Conservation (phyloP, 2,329 filamentous ascomycete genomes). For the Allantophomopsis cytisporea region DNA sequence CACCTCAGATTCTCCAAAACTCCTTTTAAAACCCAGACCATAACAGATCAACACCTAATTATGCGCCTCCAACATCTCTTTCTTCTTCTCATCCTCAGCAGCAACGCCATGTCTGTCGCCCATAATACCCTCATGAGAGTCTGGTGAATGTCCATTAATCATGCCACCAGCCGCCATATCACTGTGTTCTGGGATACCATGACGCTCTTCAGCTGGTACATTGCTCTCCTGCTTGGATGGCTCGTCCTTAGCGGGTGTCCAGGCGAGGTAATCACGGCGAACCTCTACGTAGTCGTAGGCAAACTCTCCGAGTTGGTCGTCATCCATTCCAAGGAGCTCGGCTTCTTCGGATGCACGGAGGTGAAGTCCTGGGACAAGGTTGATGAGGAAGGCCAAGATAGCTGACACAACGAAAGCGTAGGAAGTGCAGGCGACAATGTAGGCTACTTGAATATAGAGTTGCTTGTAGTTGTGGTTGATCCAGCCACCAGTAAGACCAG, state of each 20-base stretch:
- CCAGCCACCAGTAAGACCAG: constrained; percentile 52
- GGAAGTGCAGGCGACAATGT: constrained; percentile 49
- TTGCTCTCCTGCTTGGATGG: constrained; percentile 37
- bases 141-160: constrained; percentile 17
- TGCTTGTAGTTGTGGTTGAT: constrained; percentile 62
- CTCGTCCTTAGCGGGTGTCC: constrained; percentile 63
- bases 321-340: constrained; percentile 78
- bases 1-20: too few species aligned
- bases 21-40: too few species aligned
- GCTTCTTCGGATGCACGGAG: constrained; percentile 72
- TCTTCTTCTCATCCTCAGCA: constrained; percentile 24
- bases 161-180: constrained; percentile 45
- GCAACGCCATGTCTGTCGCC: constrained; percentile 37
- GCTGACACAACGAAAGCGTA: constrained; percentile 67
- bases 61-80: constrained; percentile 5
- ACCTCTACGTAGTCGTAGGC: constrained; percentile 87
- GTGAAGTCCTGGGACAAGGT: constrained; percentile 63
- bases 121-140: constrained; percentile 27
- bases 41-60: too few species aligned
- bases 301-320: constrained; percentile 82
- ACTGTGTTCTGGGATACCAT: constrained; percentile 60
- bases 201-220: constrained; percentile 47
- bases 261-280: constrained; percentile 75
- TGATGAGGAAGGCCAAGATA: constrained; percentile 60
- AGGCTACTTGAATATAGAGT: constrained; percentile 70